phyloP scores from a whole-genome alignment of 208 protist genomes.

The Acanthamoeba lenticulata region DNA sequence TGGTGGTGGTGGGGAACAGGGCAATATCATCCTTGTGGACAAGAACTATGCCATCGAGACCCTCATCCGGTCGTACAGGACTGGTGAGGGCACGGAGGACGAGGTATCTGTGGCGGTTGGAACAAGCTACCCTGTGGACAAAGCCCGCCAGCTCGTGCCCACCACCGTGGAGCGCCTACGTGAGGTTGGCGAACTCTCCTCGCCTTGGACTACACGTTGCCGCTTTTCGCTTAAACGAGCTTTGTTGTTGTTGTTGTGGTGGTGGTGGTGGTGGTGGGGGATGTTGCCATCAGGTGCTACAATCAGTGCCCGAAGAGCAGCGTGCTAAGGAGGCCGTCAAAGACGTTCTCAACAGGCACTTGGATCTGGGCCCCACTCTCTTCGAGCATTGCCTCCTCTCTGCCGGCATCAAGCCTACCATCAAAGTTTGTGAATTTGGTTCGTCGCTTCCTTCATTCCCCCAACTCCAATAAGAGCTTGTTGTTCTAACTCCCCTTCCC shows the following conservation, averaged over 20 bases:
- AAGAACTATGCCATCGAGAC: conserved; percentile 93
- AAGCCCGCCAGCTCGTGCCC: conserved; percentile 26
- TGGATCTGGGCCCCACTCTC: conserved; percentile 85
- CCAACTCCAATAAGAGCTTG: neutral
- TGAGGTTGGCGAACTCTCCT: no score
- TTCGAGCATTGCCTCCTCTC: conserved; percentile 86
- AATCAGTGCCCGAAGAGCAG: neutral
- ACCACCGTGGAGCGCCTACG: neutral
- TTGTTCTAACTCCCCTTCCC: no score
- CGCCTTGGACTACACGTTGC: no score
- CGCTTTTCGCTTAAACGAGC: no score
- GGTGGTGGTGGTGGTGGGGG: no score
- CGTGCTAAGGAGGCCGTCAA: conserved; percentile 56
- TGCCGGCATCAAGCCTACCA: conserved; percentile 74
- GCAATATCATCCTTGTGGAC: conserved; percentile 97
- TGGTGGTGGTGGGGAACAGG: conserved; percentile 89
- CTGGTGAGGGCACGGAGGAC: conserved; percentile 5
- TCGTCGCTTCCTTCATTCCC: neutral
- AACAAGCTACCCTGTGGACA: neutral
- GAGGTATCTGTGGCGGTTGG: conserved; percentile 2
- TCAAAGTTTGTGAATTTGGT: conserved; percentile 76
- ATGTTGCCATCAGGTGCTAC: neutral
- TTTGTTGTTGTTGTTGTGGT: no score
- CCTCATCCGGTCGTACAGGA: conserved; percentile 86
- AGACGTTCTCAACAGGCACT: conserved; percentile 74